Base-by-base conservation (phyloP, 257 asterid genomes). In the Solanum chilense region DNA sequence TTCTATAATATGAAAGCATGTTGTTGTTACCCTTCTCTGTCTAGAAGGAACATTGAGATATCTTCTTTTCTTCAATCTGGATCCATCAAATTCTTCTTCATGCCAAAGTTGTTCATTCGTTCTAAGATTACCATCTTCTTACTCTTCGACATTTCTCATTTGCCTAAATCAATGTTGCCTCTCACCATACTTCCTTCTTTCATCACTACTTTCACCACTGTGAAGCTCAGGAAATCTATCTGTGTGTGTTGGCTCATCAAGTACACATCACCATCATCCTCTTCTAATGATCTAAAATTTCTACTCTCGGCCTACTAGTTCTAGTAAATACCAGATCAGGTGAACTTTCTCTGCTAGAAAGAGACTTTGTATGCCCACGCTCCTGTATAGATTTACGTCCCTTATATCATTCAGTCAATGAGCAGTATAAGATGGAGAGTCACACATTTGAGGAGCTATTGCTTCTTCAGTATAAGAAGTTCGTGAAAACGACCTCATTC, bases 401-500 rank as follows among this genome's bases (percentile, higher is more conserved):
- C 95, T 93, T 64, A 86, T 18, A 78, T 91, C 94, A 89, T 92
- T 92, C 73, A 88, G 52, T 49, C 91, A 92, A 21, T 92, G 90
- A 74, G 90, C 71, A 83, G 86, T 84, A 52, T 87, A 93, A 9
- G 95, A 89, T 76, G 99, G 98, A 85, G 96, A 92, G 62, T 90
- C 93, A 25, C 92, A 94, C 89, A 96, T 94, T 90, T 95, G 89
- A 87, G 90, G 80, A 87, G 82, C 91, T 86, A 93, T 90, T 70
- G 11, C 52, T 74, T 93, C 94, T 29, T 96, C 95, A 49, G 91
- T 93, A 84, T 92, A 95, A 91, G 92, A 89, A 86, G 90, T 71
- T 41, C 91, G 94, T 12, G 91, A 94, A 21, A 96, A 95, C 86
- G 97, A 94, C 82, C 98, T 92, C 91, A 90, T 90, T 91, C 97